These are phyloP conservation scores for Kazachstania psychrophila DNA, from an alignment of 805 yeast species.

Conservation along the genomic window DNA sequence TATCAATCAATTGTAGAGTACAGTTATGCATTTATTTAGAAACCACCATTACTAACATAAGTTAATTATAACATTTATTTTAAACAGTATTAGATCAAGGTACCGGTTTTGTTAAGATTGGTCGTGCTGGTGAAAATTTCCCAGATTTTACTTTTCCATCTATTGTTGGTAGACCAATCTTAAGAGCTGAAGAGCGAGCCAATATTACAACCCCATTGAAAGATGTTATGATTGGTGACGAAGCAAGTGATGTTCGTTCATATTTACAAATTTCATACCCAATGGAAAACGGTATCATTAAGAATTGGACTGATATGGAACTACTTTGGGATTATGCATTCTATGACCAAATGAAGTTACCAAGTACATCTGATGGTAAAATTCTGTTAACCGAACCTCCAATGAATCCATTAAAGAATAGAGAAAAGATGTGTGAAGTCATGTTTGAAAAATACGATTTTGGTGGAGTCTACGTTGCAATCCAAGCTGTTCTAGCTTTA, in stretches of 20 bases:
- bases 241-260: constrained; percentile 85
- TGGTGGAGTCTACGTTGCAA: constrained; percentile 91
- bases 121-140: constrained; percentile 93
- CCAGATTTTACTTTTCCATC: constrained; percentile 97
- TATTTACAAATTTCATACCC: constrained; percentile 91
- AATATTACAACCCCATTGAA: constrained; percentile 55
- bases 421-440: constrained; percentile 87
- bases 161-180: constrained; percentile 92
- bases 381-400: constrained; percentile 94
- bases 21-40: too few relatives aligned
- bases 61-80: too few relatives aligned
- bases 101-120: constrained; percentile 95
- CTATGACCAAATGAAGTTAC: constrained; percentile 77
- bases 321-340: constrained; percentile 97
- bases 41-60: too few relatives aligned
- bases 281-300: constrained; percentile 96
- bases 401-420: constrained; percentile 85
- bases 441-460: constrained; percentile 91
- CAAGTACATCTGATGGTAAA: constrained; percentile 67
- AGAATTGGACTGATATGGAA: constrained; percentile 98
- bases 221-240: constrained; percentile 97
- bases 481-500: constrained; percentile 95
- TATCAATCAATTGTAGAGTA: too few relatives aligned
- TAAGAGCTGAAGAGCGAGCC: constrained; percentile 91
- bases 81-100: constrained; percentile 86